These are phyloP conservation scores for Pseudozyma tsukubaensis DNA, from an alignment of 1,284 basidiomycete species.

Conservation along the genomic window DNA sequence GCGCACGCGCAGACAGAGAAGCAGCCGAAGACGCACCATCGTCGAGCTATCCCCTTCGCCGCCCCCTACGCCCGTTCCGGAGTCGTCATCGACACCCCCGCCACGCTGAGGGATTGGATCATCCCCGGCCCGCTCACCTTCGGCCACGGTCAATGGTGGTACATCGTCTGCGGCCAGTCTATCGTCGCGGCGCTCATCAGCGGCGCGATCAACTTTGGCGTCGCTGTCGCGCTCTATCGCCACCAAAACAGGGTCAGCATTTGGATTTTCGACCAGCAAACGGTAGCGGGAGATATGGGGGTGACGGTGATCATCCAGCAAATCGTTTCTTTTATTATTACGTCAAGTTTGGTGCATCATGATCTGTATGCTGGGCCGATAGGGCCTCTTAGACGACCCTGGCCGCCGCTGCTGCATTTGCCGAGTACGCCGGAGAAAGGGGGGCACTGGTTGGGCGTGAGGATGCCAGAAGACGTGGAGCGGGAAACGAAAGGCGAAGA, in stretches of 20 bases:
- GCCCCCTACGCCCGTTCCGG: slow-evolving; percentile 46
- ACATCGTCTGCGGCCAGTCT: slow-evolving; percentile 38
- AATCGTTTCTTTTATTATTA: slow-evolving; percentile 63
- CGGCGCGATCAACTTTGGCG: slow-evolving; percentile 65
- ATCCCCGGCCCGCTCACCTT: slow-evolving; percentile 43
- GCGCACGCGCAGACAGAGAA: not conserved
- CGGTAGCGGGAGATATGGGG: slow-evolving; percentile 66
- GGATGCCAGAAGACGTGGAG: slow-evolving; percentile 47
- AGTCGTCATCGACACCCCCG: slow-evolving; percentile 41
- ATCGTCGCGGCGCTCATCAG: slow-evolving; percentile 48
- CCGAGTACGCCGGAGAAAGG: slow-evolving; percentile 46
- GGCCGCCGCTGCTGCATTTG: slow-evolving; percentile 63
- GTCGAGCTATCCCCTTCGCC: slow-evolving; percentile 42
- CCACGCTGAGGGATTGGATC: slow-evolving; percentile 37
- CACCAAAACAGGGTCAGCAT: slow-evolving; percentile 43
- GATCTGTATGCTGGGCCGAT: slow-evolving; percentile 59
- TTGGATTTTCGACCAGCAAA: slow-evolving; percentile 59
- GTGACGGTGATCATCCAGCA: slow-evolving; percentile 66
- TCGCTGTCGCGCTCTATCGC: slow-evolving; percentile 58
- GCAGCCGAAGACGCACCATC: slow-evolving; percentile 5
- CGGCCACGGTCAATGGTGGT: slow-evolving; percentile 45
- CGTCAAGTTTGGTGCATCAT: slow-evolving; percentile 53
- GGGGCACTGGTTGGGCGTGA: slow-evolving; percentile 51
- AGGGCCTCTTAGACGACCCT: slow-evolving; percentile 49
- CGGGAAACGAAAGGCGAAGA: slow-evolving; percentile 19